phyloP scores from a whole-genome alignment of 169 alveolate genomes.

The Cyclospora cayetanensis region DNA sequence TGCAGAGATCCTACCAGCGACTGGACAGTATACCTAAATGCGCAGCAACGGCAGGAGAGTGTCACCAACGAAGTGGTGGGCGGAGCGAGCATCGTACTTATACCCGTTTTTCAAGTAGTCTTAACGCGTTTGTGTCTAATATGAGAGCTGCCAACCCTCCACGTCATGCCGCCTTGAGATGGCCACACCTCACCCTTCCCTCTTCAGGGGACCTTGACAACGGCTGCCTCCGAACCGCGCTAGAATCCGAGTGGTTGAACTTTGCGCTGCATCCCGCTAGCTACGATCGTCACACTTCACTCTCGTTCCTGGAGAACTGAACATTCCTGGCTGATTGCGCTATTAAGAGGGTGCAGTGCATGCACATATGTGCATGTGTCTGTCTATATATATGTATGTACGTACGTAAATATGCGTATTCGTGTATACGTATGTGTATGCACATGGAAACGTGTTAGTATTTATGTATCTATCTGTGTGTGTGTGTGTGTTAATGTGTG shows the following conservation, averaged over 20 bases:
- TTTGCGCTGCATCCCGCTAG: too few relatives aligned
- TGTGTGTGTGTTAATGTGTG: slow-evolving; percentile 30
- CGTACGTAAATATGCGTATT: neutral
- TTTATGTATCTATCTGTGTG: too few relatives aligned
- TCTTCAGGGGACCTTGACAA: too few relatives aligned
- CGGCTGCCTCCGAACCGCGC: too few relatives aligned
- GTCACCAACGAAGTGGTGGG: slow-evolving; percentile 7
- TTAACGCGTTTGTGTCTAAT: neutral
- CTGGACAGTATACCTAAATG: neutral
- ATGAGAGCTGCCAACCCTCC: too few relatives aligned
- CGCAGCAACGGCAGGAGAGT: slow-evolving; percentile 27
- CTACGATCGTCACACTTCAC: too few relatives aligned
- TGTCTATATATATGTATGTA: neutral
- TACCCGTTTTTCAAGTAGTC: neutral
- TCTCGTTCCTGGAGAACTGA: too few relatives aligned
- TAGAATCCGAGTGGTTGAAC: too few relatives aligned
- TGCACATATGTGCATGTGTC: neutral
- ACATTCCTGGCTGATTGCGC: too few relatives aligned
- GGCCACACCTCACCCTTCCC: too few relatives aligned
- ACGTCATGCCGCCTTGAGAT: too few relatives aligned
- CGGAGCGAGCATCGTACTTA: neutral
- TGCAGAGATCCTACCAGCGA: slow-evolving; percentile 17
- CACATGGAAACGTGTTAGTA: neutral
- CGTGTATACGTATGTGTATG: neutral
- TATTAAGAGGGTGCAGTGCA: too few relatives aligned